Evolutionary conservation across 495 filamentous ascomycete species (phyloP).

Genomic region (Glutinoglossum americanum): DNA sequence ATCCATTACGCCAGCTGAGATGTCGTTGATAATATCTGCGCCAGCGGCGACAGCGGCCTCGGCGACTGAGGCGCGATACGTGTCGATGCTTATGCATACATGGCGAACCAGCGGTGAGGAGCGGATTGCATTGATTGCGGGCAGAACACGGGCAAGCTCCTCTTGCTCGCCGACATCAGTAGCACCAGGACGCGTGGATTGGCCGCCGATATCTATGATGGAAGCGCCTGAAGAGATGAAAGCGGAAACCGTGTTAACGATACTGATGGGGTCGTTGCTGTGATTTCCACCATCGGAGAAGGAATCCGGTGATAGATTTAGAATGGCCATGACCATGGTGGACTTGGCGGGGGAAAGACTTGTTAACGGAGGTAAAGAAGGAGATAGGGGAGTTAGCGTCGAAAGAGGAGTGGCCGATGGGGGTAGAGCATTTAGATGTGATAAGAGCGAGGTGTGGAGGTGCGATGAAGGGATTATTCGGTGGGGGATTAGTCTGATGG

Average conservation of each 20-base stretch:
- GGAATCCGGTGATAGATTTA: conserved; percentile 91
- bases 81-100: conserved; percentile 69
- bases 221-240: conserved; percentile 48
- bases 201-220: conserved; percentile 83
- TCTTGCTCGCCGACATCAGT: conserved; percentile 45
- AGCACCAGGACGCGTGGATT: conserved; percentile 67
- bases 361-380: conserved; percentile 33
- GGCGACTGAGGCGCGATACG: conserved; percentile 77
- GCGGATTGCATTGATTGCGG: conserved; percentile 53
- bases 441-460: conserved; percentile 12
- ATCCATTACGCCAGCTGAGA: conserved; percentile 67
- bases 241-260: background rate
- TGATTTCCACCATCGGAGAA: conserved; percentile 80
- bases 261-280: conserved; percentile 25
- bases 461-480: conserved; percentile 4
- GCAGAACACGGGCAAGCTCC: conserved; percentile 58
- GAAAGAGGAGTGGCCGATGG: conserved; percentile 30
- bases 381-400: conserved; percentile 45
- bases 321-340: conserved; percentile 78
- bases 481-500: conserved; percentile 13
- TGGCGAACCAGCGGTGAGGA: conserved; percentile 35
- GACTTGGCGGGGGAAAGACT: conserved; percentile 38
- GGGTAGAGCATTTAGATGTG: conserved; percentile 44
- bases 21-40: conserved; percentile 88
- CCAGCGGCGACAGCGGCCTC: conserved; percentile 61